Percentiles rank a stretch among this genome's conserved stretches.
Conservation (phyloP, 495 filamentous ascomycete species). For the Cairneyella variabilis region DNA sequence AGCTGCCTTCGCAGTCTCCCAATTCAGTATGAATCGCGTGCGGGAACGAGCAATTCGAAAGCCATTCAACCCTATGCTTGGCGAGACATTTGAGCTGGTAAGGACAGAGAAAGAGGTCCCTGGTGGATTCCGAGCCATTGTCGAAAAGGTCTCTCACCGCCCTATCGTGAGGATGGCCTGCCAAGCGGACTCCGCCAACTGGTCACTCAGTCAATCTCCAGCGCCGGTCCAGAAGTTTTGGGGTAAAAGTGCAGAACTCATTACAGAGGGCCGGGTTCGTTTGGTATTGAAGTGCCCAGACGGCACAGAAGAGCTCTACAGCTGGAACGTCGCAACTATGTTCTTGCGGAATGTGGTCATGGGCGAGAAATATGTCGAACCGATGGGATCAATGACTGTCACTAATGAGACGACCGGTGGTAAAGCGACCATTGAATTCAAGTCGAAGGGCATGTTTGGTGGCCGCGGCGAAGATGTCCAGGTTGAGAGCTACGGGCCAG, state of each 20-base stretch:
- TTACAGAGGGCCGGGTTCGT: constrained; percentile 81
- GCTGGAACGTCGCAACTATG: constrained; percentile 77
- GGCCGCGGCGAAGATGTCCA: constrained; percentile 87
- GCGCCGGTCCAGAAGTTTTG: constrained; percentile 95
- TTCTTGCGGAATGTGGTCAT: constrained; percentile 96
- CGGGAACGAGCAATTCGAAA: constrained; percentile 93
- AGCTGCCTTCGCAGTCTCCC: constrained; percentile 84
- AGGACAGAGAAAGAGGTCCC: constrained; percentile 69
- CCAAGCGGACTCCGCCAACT: constrained; percentile 79
- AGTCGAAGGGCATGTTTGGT: constrained; percentile 91
- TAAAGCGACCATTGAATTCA: constrained; percentile 80
- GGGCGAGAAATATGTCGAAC: constrained; percentile 97
- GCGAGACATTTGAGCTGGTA: constrained; percentile 92
- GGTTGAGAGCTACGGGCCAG: constrained; percentile 62
- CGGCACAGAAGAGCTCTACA: constrained; percentile 69
- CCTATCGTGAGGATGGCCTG: constrained; percentile 90
- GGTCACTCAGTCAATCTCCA: constrained; percentile 83
- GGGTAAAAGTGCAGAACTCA: constrained; percentile 93
- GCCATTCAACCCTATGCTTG: constrained; percentile 96
- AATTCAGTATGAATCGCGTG: constrained; percentile 71
- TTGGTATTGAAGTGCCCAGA: constrained; percentile 61
- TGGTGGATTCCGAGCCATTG: constrained; percentile 79
- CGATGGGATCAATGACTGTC: constrained; percentile 81
- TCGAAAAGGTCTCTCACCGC: constrained; percentile 90
- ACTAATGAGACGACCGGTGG: constrained; percentile 75